Evolutionary conservation across 2,329 filamentous ascomycete genomes (phyloP).

Genomic region (Fusarium devonianum): DNA sequence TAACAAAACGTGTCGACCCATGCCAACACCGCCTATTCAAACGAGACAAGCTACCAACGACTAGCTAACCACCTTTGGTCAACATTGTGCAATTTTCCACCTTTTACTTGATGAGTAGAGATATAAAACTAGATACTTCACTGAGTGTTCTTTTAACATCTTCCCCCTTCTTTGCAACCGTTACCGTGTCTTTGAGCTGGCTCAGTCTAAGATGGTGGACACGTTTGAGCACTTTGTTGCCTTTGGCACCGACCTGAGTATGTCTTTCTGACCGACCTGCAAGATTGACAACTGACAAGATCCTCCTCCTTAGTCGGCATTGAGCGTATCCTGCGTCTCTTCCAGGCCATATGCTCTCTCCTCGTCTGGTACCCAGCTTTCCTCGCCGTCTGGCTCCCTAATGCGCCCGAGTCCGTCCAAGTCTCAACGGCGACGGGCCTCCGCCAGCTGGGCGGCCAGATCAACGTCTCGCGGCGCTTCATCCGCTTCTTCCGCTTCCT

Average conservation of each 20-base stretch:
- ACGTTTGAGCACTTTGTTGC: conserved; percentile 48
- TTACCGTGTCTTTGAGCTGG: background rate
- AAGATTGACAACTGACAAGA: conserved; percentile 16
- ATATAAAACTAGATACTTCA: conserved; percentile 2
- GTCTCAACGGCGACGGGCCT: conserved; percentile 46
- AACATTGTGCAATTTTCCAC: conserved; percentile 12
- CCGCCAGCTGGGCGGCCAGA: conserved; percentile 47
- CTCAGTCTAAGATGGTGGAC: conserved; percentile 37
- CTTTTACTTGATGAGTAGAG: conserved; percentile 2
- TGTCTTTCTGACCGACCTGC: conserved; percentile 33
- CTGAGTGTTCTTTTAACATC: background rate
- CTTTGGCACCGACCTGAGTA: conserved; percentile 58
- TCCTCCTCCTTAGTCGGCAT: conserved; percentile 59
- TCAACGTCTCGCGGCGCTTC: conserved; percentile 64
- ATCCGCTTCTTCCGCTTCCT: conserved; percentile 75
- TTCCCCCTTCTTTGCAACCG: background rate
- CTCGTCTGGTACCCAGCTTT: conserved; percentile 54
- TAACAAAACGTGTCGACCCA: conserved; percentile 13
- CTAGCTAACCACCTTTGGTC: conserved; percentile 20
- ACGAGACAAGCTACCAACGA: background rate
- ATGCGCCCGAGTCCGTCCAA: conserved; percentile 27
- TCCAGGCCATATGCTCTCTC: conserved; percentile 61
- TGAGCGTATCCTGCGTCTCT: conserved; percentile 65
- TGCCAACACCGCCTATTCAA: conserved; percentile 39
- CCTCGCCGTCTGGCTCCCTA: conserved; percentile 45